A percentile compares a stretch with the other conserved stretches of the same genome.
Conservation (phyloP, 371 early-diverging fungal genomes). For the Lichtheimia corymbifera region DNA sequence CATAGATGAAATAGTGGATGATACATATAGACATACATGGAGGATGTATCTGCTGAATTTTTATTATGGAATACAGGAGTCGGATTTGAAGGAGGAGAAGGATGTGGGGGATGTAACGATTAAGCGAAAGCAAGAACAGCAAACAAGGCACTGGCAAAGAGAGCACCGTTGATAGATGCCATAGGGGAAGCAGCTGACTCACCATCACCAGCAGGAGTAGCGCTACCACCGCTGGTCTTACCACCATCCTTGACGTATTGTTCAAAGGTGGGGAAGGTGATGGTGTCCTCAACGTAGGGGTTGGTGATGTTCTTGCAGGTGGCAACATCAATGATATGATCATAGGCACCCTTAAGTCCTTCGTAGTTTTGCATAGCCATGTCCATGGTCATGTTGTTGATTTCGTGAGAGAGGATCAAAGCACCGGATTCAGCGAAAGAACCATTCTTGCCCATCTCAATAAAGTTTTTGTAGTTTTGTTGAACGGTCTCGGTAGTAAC, state of each 20-base stretch:
- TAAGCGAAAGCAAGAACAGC: constrained; percentile 15
- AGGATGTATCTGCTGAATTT: no score
- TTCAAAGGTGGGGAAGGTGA: constrained; percentile 27
- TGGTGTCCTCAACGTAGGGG: constrained; percentile 44
- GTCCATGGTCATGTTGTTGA: constrained; percentile 50
- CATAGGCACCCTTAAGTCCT: constrained; percentile 37
- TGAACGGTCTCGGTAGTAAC: constrained; percentile 29
- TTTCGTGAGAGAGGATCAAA: constrained; percentile 52
- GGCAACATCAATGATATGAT: constrained; percentile 46
- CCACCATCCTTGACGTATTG: constrained; percentile 19
- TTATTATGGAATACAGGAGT: no score
- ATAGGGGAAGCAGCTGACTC: constrained; percentile 14
- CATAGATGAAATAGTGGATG: no score
- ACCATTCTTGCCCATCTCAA: constrained; percentile 48
- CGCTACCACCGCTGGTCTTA: constrained; percentile 6
- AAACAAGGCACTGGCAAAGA: constrained; percentile 35
- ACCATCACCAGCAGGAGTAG: constrained; percentile 14
- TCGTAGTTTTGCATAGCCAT: constrained; percentile 41
- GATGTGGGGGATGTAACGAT: neutral
- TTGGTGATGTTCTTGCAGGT: constrained; percentile 51
- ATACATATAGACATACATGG: no score
- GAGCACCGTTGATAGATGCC: constrained; percentile 26
- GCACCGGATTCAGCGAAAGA: constrained; percentile 39
- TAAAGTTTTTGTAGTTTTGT: constrained; percentile 31
- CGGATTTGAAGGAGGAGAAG: no score